These are phyloP conservation scores for Prunus padus DNA, from an alignment of 306 rosid species.

Conservation along the genomic window DNA sequence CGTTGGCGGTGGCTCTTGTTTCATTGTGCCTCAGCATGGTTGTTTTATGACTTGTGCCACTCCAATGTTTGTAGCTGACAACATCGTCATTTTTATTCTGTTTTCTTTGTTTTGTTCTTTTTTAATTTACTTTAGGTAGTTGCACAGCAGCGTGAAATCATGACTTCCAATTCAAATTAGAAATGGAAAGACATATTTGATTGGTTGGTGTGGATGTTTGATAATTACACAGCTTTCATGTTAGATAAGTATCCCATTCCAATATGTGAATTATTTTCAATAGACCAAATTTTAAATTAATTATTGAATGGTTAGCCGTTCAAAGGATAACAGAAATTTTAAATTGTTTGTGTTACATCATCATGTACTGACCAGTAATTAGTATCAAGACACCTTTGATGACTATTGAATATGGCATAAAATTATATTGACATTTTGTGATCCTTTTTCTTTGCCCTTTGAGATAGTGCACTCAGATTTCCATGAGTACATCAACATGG, in stretches of 20 bases:
- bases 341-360: background rate
- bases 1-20: background rate
- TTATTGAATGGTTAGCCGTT: background rate
- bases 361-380: background rate
- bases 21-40: background rate
- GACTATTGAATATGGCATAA: background rate
- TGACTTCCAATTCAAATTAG: background rate
- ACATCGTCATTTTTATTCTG: background rate
- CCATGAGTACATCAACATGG: background rate
- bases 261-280: background rate
- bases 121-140: background rate
- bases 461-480: background rate
- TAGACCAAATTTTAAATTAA: background rate
- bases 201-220: background rate
- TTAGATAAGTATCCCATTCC: slow-evolving; percentile 1
- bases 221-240: background rate
- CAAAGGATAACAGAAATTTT: background rate
- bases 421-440: background rate
- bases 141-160: background rate
- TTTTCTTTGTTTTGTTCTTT: background rate
- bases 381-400: background rate
- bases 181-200: background rate
- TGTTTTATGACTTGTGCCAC: background rate
- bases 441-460: background rate
- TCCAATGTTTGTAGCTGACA: background rate